Conservation (phyloP, 768 basidiomycete genomes). For the Hygrophoropsis aurantiaca region DNA sequence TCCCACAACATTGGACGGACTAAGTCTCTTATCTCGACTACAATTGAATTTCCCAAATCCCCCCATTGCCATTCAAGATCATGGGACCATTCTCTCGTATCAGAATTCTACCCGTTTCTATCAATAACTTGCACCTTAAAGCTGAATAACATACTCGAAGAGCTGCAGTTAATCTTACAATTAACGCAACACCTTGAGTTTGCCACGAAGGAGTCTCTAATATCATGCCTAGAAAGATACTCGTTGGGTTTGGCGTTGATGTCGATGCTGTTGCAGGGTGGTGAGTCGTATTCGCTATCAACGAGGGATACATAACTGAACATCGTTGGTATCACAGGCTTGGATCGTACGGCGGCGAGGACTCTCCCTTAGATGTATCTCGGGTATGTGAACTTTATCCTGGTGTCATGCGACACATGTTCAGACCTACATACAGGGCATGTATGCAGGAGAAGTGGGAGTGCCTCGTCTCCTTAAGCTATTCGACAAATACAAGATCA, state of each 20-base stretch:
- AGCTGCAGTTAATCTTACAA: no score
- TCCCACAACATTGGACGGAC: no score
- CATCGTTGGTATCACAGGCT: conserved; percentile 37
- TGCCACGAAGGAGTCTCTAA: no score
- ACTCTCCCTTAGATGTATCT: conserved; percentile 65
- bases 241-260: conserved; percentile 63
- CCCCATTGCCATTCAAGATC: no score
- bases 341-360: conserved; percentile 68
- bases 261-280: conserved; percentile 75
- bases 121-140: not conserved
- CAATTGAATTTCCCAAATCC: no score
- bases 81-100: no score
- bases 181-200: no score
- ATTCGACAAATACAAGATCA: conserved; percentile 62
- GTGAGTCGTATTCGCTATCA: conserved; percentile 24
- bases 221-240: conserved; percentile 50
- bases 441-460: conserved; percentile 74
- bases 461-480: conserved; percentile 62
- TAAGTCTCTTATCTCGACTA: no score
- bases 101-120: not conserved
- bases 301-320: not conserved
- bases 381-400: conserved; percentile 32
- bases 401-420: not conserved
- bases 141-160: no score
- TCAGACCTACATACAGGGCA: conserved; percentile 36